phyloP scores from a whole-genome alignment of 1,284 basidiomycete species.

The Austroboletus novae-zelandiae region DNA sequence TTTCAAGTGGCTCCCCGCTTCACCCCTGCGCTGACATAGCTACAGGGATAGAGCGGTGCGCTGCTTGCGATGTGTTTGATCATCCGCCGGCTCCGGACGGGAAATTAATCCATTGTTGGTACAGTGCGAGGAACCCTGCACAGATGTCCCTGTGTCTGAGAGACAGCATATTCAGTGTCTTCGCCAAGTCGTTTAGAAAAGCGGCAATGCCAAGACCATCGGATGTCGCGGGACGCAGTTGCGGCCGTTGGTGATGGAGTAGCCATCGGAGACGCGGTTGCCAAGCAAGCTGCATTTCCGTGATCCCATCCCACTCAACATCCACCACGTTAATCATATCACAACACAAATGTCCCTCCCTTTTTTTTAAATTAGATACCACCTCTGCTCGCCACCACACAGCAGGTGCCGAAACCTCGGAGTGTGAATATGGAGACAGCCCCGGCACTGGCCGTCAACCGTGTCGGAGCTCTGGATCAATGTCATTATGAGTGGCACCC shows the following conservation, averaged over 20 bases:
- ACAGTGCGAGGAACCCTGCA: no score
- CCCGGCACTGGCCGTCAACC: no score
- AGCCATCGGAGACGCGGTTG: background rate
- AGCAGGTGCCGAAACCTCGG: background rate
- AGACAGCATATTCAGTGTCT: no score
- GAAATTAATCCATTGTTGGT: slow-evolving; percentile 6
- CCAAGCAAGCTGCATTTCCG: background rate
- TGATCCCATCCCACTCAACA: background rate
- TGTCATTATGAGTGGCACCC: no score
- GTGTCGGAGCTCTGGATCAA: no score
- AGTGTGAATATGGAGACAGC: background rate
- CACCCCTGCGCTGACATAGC: slow-evolving; percentile 1
- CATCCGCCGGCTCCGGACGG: background rate
- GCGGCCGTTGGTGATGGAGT: background rate
- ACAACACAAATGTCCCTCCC: background rate
- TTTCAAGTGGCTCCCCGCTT: background rate
- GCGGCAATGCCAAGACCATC: background rate
- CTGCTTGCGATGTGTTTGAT: background rate
- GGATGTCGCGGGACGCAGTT: background rate
- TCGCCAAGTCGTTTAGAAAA: no score
- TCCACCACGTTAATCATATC: background rate
- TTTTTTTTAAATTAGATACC: background rate
- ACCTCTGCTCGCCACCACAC: background rate
- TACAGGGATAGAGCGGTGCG: background rate
- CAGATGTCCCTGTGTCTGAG: no score